Evolutionary conservation across 2,329 filamentous ascomycete genomes (phyloP), one percentile per base, ranked within the genome.

Genomic region (Rhynchosporium agropyri): DNA sequence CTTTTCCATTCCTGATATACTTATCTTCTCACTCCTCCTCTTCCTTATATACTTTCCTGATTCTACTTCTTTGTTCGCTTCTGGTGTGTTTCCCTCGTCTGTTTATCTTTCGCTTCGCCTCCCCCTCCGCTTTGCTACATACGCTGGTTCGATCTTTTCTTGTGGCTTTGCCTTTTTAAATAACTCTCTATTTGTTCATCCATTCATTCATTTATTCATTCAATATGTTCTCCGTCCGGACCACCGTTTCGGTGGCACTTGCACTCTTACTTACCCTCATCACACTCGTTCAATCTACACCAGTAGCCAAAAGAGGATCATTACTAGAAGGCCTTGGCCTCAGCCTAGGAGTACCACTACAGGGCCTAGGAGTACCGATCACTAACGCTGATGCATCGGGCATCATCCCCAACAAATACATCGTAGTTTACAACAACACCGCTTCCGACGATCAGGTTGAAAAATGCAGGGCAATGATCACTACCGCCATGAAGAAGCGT

Each of bases 391-490:
- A 79, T 38, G 80, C 79, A 59, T 67, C 68, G 15, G 76, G 84
- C 68, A 74, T 81, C 64, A 80, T 88, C 54, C 76, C 82, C 42
- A 81, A 84, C 76, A 78, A 79, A 40, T 88, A 85, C 74, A 87
- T 88, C 65, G 84, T 88, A 55, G 84, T 88, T 56, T 88, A 86
- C 77, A 83, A 86, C 75, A 79, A 77, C 69, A 81, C 79, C 58
- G 81, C 79, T 64, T 77, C 77, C 65, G 77, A 81, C 33, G 79
- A 79, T 26, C 76, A 76, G 42, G 80, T 88, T 67, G 72, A 76
- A 36, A 74, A 78, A 40, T 82, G 84, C 72, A 78, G 84, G 72
- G 74, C 77, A 42, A 77, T 74, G 58, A 78, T 85, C 70, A 77
- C 77, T 62, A 71, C 77, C 33, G 74, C 79, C 38, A 74, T 88